Conservation (phyloP, 139 green algal genomes). For the Raphidocelis subcapitata region DNA sequence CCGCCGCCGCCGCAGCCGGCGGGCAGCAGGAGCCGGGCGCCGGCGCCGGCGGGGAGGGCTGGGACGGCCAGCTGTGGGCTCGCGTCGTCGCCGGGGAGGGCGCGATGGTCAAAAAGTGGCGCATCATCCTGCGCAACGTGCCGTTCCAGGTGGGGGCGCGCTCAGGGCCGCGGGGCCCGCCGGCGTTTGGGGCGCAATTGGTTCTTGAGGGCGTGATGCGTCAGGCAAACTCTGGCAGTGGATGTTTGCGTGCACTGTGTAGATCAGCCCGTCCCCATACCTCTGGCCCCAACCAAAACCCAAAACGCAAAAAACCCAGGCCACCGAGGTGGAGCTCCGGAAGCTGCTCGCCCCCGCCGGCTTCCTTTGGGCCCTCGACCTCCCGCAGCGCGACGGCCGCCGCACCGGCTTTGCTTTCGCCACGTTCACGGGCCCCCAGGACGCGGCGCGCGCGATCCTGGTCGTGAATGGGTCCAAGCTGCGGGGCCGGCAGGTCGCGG, state of each 20-base stretch:
- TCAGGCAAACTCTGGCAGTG: background rate
- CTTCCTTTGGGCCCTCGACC: constrained; percentile 17
- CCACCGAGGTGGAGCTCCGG: constrained; percentile 20
- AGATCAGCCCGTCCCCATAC: too few relatives aligned
- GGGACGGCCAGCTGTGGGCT: constrained; percentile 53
- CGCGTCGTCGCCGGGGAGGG: constrained; percentile 78
- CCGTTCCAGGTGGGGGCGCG: constrained; percentile 65
- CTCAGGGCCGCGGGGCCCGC: background rate
- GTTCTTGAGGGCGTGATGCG: background rate
- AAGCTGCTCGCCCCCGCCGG: constrained; percentile 9
- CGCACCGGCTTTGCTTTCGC: constrained; percentile 90
- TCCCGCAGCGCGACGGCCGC: constrained; percentile 38
- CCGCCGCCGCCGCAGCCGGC: constrained; percentile 10
- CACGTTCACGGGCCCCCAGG: constrained; percentile 66
- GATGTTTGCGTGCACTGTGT: background rate
- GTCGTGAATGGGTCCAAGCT: constrained; percentile 74
- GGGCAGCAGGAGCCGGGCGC: constrained; percentile 1
- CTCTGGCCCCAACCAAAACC: too few relatives aligned
- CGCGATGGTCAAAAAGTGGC: constrained; percentile 82
- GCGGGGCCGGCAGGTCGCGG: constrained; percentile 67
- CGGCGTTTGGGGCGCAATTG: too few relatives aligned
- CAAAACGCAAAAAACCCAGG: background rate
- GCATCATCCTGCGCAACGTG: constrained; percentile 92
- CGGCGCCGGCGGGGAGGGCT: constrained; percentile 2
- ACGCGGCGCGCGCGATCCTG: constrained; percentile 80